Percentiles rank a stretch among this genome's conserved stretches.
Conservation (phyloP, 2,329 filamentous ascomycete genomes). For the Myrmaecium sp. region DNA sequence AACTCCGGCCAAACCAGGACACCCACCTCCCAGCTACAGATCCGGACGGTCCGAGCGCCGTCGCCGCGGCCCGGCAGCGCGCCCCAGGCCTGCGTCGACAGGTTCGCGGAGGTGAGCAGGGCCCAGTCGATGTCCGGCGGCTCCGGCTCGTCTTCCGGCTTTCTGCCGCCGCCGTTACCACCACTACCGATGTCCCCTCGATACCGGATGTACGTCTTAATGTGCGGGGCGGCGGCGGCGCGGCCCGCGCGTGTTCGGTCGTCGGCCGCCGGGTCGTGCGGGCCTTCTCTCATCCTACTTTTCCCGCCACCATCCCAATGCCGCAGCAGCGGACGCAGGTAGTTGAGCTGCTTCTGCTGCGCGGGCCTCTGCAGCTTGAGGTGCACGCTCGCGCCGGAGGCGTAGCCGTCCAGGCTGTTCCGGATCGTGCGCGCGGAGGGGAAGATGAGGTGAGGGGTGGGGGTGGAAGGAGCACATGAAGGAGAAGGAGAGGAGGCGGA, state of each 20-base stretch:
- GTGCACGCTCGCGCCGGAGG: conserved; percentile 64
- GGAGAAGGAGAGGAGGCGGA: background rate
- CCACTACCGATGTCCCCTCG: no score
- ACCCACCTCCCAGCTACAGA: conserved; percentile 71
- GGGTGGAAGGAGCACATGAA: conserved; percentile 7
- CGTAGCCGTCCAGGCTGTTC: conserved; percentile 59
- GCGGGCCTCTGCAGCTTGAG: conserved; percentile 54
- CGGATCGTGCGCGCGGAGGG: conserved; percentile 68
- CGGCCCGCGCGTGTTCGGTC: no score
- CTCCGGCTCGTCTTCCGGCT: conserved; percentile 8
- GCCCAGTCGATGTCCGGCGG: conserved; percentile 57
- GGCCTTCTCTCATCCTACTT: no score
- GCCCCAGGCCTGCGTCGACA: conserved; percentile 84
- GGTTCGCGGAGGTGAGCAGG: conserved; percentile 74
- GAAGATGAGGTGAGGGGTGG: conserved; percentile 56
- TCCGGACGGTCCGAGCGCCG: conserved; percentile 29
- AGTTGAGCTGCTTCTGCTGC: conserved; percentile 58
- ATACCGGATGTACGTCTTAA: conserved; percentile 74
- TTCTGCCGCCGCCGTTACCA: conserved; percentile 4
- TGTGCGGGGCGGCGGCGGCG: conserved; percentile 60
- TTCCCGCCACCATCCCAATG: conserved; percentile 75
- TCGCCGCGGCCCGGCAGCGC: conserved; percentile 25
- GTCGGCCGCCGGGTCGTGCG: no score
- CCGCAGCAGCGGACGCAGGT: conserved; percentile 51
- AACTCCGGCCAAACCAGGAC: conserved; percentile 65